Conservation (phyloP, 768 basidiomycete genomes). For the Boletus pseudo-olivaceus region DNA sequence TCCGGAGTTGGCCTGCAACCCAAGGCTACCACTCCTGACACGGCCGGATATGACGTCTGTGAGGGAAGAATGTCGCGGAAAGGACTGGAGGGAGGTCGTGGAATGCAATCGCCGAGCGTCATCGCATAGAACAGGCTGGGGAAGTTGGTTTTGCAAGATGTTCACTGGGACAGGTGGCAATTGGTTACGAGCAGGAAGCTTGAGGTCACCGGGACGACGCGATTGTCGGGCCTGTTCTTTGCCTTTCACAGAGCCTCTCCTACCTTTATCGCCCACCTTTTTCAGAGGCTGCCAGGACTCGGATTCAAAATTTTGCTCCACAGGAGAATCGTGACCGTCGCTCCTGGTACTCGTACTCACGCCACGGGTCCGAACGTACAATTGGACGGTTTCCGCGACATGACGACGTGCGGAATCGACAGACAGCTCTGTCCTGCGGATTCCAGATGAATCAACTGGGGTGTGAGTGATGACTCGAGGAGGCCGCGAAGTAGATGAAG, state of each 20-base stretch:
- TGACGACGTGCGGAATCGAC: constrained; percentile 25
- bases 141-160: constrained; percentile 34
- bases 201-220: constrained; percentile 56
- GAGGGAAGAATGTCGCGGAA: constrained; percentile 30
- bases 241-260: constrained; percentile 46
- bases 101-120: constrained; percentile 38
- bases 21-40: constrained; percentile 60
- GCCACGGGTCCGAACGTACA: constrained; percentile 49
- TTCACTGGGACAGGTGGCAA: constrained; percentile 32
- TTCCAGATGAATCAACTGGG: constrained; percentile 34
- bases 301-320: constrained; percentile 47
- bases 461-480: constrained; percentile 38
- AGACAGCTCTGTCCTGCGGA: constrained; percentile 27
- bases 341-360: constrained; percentile 50
- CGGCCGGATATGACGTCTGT: constrained; percentile 41
- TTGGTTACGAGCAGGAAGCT: constrained; percentile 56
- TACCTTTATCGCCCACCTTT: constrained; percentile 40
- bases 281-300: constrained; percentile 48
- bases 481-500: constrained; percentile 33
- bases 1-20: constrained; percentile 35
- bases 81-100: constrained; percentile 37
- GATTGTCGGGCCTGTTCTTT: constrained; percentile 41
- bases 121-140: constrained; percentile 37
- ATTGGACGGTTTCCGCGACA: constrained; percentile 26
- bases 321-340: constrained; percentile 39